Base-by-base conservation (phyloP, 371 early-diverging fungal genomes). In the Apophysomyces variabilis region DNA sequence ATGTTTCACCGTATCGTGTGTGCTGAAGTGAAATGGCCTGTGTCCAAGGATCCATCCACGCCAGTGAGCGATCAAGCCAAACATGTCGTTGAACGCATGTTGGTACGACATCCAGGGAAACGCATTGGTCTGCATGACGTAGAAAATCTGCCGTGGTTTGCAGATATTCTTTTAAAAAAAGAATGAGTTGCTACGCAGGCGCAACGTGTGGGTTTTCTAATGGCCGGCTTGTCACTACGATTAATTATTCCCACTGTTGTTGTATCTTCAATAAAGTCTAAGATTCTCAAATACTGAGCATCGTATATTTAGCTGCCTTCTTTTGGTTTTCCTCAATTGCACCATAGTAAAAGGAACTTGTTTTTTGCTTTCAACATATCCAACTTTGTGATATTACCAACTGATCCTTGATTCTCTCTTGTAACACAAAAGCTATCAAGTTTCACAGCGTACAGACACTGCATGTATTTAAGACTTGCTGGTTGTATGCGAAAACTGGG, bases 1-100 rank as follows among this genome's bases (percentile, higher is more conserved):
- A 41, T 83, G 39, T 83, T 80, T 61, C 80, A 83, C 47, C 78
- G 79, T n/a, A 80, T 83, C 37, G 73, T 79, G 12, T 69, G 69
- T 16, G 77, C 76, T 5, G 74, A 83, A n/a, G 62, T 78, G 35
- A 76, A 76, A 60, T 83, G 83, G 83, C 83, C 83, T 0, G 54
- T 26, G 9, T 41, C 68, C 8, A 21, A 69, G 21, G 68, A 69
- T 38, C 58, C 62, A 11, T 58, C 60, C 26, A 39, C 37, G 3
- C 61, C 67, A 2, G 62, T 70, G 8, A 72, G 68, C 38, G 11
- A 58, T 13, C 67, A 75, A 47, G 83, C 83, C 3, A 78, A 73
- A 41, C 60, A 71, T 4, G 80, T 78, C 8, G 80, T 80, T n/a
- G 71, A 69, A 18, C 44, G 61, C 32, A 73, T 83, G 7, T 58